Percentiles rank a stretch among this genome's conserved stretches.
Evolutionary conservation across 2,329 filamentous ascomycete genomes (phyloP).

Genomic region (Cladosporium phlei): DNA sequence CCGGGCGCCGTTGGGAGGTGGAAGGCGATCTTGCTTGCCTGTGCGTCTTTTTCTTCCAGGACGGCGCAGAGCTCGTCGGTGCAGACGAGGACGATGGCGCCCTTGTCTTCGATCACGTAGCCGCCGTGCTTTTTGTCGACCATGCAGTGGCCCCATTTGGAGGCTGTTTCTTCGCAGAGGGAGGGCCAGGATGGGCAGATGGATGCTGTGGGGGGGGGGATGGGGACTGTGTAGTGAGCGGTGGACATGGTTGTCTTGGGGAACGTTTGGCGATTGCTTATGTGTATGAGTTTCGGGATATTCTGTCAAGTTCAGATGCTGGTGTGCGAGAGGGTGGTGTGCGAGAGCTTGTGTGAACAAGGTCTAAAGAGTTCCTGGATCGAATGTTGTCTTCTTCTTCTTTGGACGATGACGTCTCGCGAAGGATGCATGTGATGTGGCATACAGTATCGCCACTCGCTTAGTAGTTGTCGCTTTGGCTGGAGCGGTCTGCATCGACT

Average conservation of each 20-base stretch:
- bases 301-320: too few relatives aligned
- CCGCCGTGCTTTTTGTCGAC: not conserved
- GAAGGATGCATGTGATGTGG: too few relatives aligned
- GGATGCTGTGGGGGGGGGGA: not conserved
- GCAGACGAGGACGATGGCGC: not conserved
- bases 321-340: too few relatives aligned
- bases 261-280: too few relatives aligned
- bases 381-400: too few relatives aligned
- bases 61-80: slow-evolving; percentile 1
- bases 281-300: too few relatives aligned
- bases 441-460: too few relatives aligned
- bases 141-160: not conserved
- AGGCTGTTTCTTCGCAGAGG: not conserved
- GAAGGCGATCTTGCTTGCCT: not conserved
- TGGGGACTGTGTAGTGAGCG: not conserved
- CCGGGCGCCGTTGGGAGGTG: not conserved
- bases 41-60: not conserved
- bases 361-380: too few relatives aligned
- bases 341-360: too few relatives aligned
- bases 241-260: slow-evolving; percentile 1
- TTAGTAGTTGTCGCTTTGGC: too few relatives aligned
- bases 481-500: too few relatives aligned
- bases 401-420: too few relatives aligned
- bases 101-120: slow-evolving; percentile 2
- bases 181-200: not conserved